Percentiles rank a stretch among this genome's conserved stretches.
phyloP scores from a whole-genome alignment of 331 rosid species.

The Arachis monticola region DNA sequence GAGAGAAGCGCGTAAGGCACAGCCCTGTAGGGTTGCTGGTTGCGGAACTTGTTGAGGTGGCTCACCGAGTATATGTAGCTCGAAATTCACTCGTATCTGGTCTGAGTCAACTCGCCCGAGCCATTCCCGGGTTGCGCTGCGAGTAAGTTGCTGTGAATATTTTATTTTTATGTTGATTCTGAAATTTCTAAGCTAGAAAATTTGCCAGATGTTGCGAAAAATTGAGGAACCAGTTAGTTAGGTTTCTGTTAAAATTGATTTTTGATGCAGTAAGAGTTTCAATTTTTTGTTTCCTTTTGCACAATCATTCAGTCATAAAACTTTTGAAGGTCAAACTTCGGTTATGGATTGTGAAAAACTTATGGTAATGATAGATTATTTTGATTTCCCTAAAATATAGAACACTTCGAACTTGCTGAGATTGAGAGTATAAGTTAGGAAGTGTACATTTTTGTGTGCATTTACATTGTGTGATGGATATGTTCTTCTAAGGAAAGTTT shows the following conservation, averaged over 20 bases:
- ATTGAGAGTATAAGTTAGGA: not conserved
- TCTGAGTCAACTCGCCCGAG: conserved; percentile 53
- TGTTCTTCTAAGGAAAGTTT: not conserved
- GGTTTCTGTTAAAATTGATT: not conserved
- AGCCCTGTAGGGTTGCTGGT: conserved; percentile 71
- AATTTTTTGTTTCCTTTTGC: too few relatives aligned
- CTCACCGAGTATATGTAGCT: conserved; percentile 65
- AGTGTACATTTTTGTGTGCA: not conserved
- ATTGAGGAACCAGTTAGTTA: conserved; percentile 4
- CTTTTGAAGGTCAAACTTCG: too few relatives aligned
- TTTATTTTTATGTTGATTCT: conserved; percentile 4
- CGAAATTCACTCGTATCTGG: conserved; percentile 55
- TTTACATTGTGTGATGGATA: not conserved
- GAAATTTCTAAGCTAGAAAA: conserved; percentile 6
- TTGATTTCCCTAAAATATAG: too few relatives aligned
- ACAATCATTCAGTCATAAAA: too few relatives aligned
- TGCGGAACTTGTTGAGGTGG: conserved; percentile 71
- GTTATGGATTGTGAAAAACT: too few relatives aligned
- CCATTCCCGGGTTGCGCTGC: conserved; percentile 68
- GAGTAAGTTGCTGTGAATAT: conserved; percentile 50
- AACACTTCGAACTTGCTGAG: too few relatives aligned
- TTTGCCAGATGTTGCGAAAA: not conserved
- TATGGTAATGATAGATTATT: too few relatives aligned
- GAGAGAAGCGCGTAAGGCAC: conserved; percentile 62
- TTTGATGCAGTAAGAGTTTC: too few relatives aligned